Evolutionary conservation across 768 basidiomycete genomes (phyloP), one percentile per base, ranked within the genome.

Genomic region (Suillus brevipes): DNA sequence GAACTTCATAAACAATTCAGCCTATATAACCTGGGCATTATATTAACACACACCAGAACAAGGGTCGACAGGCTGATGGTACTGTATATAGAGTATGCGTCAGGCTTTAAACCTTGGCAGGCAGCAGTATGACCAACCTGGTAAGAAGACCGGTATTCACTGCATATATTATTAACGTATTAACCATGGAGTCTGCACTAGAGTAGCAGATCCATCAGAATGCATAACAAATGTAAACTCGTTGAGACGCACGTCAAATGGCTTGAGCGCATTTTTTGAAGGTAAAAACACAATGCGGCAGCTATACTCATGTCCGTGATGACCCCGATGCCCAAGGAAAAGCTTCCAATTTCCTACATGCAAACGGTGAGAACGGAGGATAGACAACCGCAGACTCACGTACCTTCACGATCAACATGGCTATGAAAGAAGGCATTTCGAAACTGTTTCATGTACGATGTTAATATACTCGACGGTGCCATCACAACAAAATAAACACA

Each of bases 91-190:
- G 60, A 34, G 55, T 59, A 47, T 31, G 25, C 25, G 42, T 70
- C 49, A 67, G 34, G 13, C 37, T 18, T 25, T 10, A 18, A 56
- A 50, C 45, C 31, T 13, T 59, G 45, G 14, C 42, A 16, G 43
- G 38, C 42, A 28, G 20, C 25, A 9, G 14, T 12, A 25, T 4
- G 50, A 68, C 65, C 59, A 69, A 85, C 88, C 85, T 86, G n/a
- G 89, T 89, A 43, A 91, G 61, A 6, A 79, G 76, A 23, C 88
- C 88, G 0, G 87, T 89, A 66, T 85, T 87, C 49, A 89, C 75
- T 18, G 88, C 87, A 64, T 88, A 88, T n/a, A 86, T 69, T 9
- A 79, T 85, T 37, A 90, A 74, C 3, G 70, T 80, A 65, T 84
- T 86, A 42, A 89, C 81, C n/a, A 88, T 74, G 1, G 85, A 80